Base-by-base conservation (phyloP, 768 basidiomycete species). In the Ramaria sp. region DNA sequence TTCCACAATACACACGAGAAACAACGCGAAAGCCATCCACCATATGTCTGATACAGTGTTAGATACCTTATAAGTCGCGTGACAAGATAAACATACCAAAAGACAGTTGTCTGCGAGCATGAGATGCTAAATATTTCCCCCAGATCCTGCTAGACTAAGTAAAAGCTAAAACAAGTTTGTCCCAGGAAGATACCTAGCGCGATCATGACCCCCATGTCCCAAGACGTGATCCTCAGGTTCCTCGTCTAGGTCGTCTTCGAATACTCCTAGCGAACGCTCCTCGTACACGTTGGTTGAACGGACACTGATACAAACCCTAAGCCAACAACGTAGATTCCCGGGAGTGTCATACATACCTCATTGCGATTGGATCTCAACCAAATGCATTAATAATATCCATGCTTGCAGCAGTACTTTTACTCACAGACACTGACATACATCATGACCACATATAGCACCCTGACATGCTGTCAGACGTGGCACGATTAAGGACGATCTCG, bases 201-300 rank as follows among this genome's bases (percentile, higher is more conserved):
- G 73, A 73, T 37, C 77, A 80, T 27, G 27, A 5, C 0, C 65
- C 72, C 0, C 73, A 74, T 41, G 73, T 70, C 7, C 79, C 79
- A 20, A 66, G 58, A 87, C 72, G 24, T 24, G 10, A 47, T 20
- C 45, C 43, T 78, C 76, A 15, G 75, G 72, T n/a, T 79, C 70
- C 0, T 77, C 73, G 12, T 80, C 75, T 2, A 79, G 72, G 3
- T 74, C 67, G 17, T 47, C 43, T 13, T 73, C 70, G 63, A 84
- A 93, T 46, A 94, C 72, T 2, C 92, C 95, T 24, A 98, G 77
- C 0, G 91, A 93, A 54, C 81, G 83, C 63, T 96, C 94, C 69
- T 99, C 95, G 66, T 98, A 63, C 30, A 91, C 90, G 62, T 91
- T 91, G 47, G 87, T 85, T n/a, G 90, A 86, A 10, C 95, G 90